Percentiles rank a stretch among this genome's conserved stretches.
Conservation (phyloP, 2,329 filamentous ascomycete species). For the Colletotrichum sp. region DNA sequence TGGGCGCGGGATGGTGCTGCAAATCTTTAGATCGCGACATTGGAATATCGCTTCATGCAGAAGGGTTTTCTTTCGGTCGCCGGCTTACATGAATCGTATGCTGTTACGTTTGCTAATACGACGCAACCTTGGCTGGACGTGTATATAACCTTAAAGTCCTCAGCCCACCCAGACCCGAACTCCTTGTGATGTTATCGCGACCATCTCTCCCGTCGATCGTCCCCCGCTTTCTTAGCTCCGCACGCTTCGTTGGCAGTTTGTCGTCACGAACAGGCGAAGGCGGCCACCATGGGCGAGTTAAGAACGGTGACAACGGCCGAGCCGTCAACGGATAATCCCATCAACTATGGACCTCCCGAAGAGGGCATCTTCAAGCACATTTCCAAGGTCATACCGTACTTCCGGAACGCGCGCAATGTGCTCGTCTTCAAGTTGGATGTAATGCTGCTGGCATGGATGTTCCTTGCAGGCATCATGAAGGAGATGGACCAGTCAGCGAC, state of each 20-base stretch:
- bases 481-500: constrained; percentile 40
- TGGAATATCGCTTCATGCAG: neutral
- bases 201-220: neutral
- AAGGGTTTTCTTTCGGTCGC: neutral
- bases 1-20: neutral
- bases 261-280: neutral
- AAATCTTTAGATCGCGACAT: constrained; percentile 9
- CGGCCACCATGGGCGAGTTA: neutral
- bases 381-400: constrained; percentile 27
- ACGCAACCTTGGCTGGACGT: neutral
- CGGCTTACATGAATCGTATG: neutral
- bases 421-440: constrained; percentile 38
- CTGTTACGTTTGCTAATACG: neutral
- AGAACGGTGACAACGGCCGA: neutral
- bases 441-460: constrained; percentile 39
- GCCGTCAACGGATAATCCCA: neutral
- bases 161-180: neutral
- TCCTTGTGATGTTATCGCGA: neutral
- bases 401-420: constrained; percentile 35
- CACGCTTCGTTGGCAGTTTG: neutral
- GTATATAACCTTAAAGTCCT: constrained; percentile 3
- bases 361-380: constrained; percentile 20
- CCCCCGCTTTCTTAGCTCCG: neutral
- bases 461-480: constrained; percentile 26
- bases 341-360: constrained; percentile 14